phyloP scores from a whole-genome alignment of 495 filamentous ascomycete species.

The Aspergillus coremiiformis region DNA sequence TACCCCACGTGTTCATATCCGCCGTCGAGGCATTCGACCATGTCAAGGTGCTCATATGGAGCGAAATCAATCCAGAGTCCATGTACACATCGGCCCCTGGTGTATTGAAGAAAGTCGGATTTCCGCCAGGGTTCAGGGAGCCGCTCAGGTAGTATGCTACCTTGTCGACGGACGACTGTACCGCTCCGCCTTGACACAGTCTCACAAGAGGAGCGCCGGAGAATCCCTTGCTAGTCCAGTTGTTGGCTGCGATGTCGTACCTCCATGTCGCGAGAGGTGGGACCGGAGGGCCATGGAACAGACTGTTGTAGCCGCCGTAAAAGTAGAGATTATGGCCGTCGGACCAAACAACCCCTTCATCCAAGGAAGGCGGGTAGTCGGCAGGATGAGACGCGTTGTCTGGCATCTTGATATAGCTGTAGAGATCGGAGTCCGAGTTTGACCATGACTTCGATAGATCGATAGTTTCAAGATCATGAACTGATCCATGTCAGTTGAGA shows the following conservation, averaged over 20 bases:
- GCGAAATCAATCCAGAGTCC: neutral
- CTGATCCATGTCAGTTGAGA: neutral
- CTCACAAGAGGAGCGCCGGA: neutral
- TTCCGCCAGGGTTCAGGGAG: neutral
- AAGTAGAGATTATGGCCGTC: neutral
- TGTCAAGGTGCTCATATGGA: neutral
- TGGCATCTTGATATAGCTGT: neutral
- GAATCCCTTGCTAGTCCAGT: neutral
- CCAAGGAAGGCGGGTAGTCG: too few species aligned
- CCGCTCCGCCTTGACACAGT: neutral
- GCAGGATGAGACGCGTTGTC: too few species aligned
- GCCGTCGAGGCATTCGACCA: conserved; percentile 1
- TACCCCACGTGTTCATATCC: neutral
- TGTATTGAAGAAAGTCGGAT: neutral
- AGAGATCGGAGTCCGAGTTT: neutral
- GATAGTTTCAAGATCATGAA: neutral
- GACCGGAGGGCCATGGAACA: neutral
- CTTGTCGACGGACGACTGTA: neutral
- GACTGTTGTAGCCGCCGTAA: conserved; percentile 1
- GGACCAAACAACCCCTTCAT: neutral
- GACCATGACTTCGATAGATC: neutral
- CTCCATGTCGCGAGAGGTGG: neutral
- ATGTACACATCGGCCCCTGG: neutral
- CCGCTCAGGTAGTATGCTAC: neutral
- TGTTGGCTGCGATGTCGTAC: neutral